These are phyloP conservation scores for Wickerhamomyces alni DNA, from an alignment of 805 yeast genomes.

Conservation along the genomic window DNA sequence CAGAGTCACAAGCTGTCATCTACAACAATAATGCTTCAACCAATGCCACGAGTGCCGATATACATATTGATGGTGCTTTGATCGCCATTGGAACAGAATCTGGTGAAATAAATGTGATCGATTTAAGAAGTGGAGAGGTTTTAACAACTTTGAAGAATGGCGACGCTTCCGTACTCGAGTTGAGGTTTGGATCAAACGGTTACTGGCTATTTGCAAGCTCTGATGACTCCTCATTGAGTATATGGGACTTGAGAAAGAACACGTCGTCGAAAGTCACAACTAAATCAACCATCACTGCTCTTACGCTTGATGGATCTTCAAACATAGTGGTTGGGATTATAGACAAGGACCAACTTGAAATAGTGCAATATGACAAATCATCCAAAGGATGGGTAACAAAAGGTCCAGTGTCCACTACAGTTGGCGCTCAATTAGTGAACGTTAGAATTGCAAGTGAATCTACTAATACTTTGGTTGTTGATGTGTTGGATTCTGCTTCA, in stretches of 20 bases:
- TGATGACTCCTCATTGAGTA: slow-evolving; percentile 24
- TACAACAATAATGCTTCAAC: slow-evolving; percentile 4
- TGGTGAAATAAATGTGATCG: slow-evolving; percentile 28
- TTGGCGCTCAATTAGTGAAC: too few relatives aligned
- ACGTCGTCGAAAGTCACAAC: slow-evolving; percentile 6
- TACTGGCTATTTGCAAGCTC: slow-evolving; percentile 45
- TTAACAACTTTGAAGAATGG: slow-evolving; percentile 19
- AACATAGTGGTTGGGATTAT: slow-evolving; percentile 14
- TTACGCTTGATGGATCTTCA: slow-evolving; percentile 19
- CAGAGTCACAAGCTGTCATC: neutral
- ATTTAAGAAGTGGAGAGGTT: slow-evolving; percentile 28
- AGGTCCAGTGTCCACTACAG: neutral
- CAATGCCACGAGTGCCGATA: slow-evolving; percentile 8
- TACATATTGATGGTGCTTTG: slow-evolving; percentile 47
- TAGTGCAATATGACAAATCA: slow-evolving; percentile 17
- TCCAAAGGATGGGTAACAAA: slow-evolving; percentile 15
- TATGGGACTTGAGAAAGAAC: slow-evolving; percentile 46
- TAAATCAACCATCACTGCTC: slow-evolving; percentile 2
- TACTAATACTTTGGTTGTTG: neutral
- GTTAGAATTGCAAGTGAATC: too few relatives aligned
- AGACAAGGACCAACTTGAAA: slow-evolving; percentile 4
- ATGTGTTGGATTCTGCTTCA: slow-evolving; percentile 1
- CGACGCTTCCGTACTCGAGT: slow-evolving; percentile 21
- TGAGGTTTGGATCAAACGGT: slow-evolving; percentile 58
- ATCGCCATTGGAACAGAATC: slow-evolving; percentile 28